phyloP scores from a whole-genome alignment of 1,139 yeast genomes.

The Kodamaea arcana region DNA sequence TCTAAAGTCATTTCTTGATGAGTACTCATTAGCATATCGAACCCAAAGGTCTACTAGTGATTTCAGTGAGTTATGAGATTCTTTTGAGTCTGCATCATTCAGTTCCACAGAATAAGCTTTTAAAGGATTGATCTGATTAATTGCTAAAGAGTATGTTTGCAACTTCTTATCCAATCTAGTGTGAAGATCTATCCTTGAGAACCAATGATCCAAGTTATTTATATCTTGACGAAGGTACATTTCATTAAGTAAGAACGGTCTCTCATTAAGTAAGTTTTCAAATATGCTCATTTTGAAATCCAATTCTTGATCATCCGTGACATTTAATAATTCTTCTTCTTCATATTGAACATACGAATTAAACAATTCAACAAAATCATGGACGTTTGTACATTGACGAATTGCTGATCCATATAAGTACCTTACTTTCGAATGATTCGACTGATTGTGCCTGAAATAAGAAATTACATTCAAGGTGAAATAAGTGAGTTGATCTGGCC shows the following conservation, averaged over 20 bases:
- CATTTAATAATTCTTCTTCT: conserved; percentile 38
- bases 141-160: conserved; percentile 61
- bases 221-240: conserved; percentile 60
- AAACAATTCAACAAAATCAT: conserved; percentile 63
- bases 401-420: conserved; percentile 49
- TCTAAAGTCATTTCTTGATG: conserved; percentile 47
- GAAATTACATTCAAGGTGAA: conserved; percentile 17
- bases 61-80: conserved; percentile 12
- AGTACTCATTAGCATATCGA: conserved; percentile 63
- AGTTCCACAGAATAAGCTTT: conserved; percentile 36
- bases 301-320: conserved; percentile 17
- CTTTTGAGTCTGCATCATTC: too few relatives aligned
- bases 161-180: conserved; percentile 39
- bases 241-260: conserved; percentile 61
- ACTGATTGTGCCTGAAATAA: neutral
- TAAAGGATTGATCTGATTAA: conserved; percentile 62
- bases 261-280: conserved; percentile 51
- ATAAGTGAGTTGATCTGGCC: conserved; percentile 58
- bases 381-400: conserved; percentile 43
- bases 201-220: conserved; percentile 67
- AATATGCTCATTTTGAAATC: conserved; percentile 48
- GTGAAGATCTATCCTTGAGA: conserved; percentile 49
- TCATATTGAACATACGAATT: conserved; percentile 63
- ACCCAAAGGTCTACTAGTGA: conserved; percentile 62
- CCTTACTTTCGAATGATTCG: conserved; percentile 31